Base-by-base conservation (phyloP, 228 moss, liverwort and hornwort genomes). In the Sphagnum fallax region DNA sequence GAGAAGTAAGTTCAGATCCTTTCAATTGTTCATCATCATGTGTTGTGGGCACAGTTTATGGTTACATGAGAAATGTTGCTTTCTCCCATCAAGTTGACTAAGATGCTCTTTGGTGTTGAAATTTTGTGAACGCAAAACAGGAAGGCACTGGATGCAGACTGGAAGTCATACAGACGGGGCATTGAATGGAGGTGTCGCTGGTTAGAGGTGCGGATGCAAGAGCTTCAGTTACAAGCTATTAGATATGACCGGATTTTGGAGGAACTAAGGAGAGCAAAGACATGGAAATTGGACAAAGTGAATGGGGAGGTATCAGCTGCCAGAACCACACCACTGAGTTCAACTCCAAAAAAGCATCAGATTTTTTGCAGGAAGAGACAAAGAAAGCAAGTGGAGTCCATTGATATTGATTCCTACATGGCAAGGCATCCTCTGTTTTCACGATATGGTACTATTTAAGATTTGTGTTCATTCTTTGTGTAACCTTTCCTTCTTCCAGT, bases 101-200 rank as follows among this genome's bases (percentile, higher is more conserved):
- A 32, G 32, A 32, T 32, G 32, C 32, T 32, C 32, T 32, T 32
- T 32, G 32, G 32, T 32, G 32, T 32, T 32, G 32, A 3, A 32
- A 32, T 32, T 71, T 49, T 13, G 16, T 72, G 61, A 75, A 69
- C 87, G 91, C 93, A 82, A 32, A 88, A 81, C 53, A 97, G 81
- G 77, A 91, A 88, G 79, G 88, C 87, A 52, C 81, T 97, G 75
- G 90, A 97, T 74, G 67, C 90, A 52, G 93, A 97, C 47, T 97
- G 97, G 97, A 97, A 88, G 82, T 83, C 79, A 80, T 84, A 79
- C 72, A 87, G 97, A 72, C 88, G 97, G 59, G 97, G 97, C 52
- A 93, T 93, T 73, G 93, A 93, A 71, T 97, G 97, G 97, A 93
- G 93, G 68, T 91, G 91, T 74, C 89, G 82, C 65, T 97, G 97